Evolutionary conservation across 2,329 filamentous ascomycete species (phyloP), one percentile per base, ranked within the genome.

Genomic region (Hypoxylon rubiginosum): DNA sequence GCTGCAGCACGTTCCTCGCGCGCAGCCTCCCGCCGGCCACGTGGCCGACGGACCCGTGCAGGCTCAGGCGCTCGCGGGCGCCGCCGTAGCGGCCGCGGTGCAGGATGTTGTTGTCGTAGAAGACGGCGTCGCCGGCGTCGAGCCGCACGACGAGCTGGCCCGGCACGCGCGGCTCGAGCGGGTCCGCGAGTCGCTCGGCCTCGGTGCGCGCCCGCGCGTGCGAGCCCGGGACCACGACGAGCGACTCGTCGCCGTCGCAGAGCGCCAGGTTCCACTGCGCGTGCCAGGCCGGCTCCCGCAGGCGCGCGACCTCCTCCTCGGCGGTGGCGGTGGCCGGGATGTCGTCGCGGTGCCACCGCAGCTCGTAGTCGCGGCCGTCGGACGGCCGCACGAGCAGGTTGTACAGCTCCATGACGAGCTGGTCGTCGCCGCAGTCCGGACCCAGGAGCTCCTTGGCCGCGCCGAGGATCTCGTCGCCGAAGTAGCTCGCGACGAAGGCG

Each of bases 91-190:
- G 87, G 1, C 91, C 91, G 3, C 91, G 82, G 74, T 93, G 91
- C 68, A 97, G 77, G 69, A 97, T 97, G 77, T 97, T 97, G 75
- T 94, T 97, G 78, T 97, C 90, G 76, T 97, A 97, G 74, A 97
- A 97, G 45, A 92, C 92, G 15, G 91, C 88, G 79, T 97, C 93
- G 0, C 93, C 93, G 0, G 92, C 85, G 67, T 86, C 81, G 66
- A 97, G 82, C 75, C 82, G 75, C 15, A 97, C 92, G 3, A 86
- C 79, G 13, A 90, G 74, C 81, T 94, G 90, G 0, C 82, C 87
- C 0, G 90, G 88, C 70, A 96, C 72, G 1, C 81, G 74, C 2
- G 80, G 75, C 71, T 90, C 90, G 72, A 88, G 91, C 0, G 91
- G 90, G 19, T 83, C 88, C 0, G 92, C 92, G 6, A 74, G 78